Conservation (phyloP, 257 asterid genomes). For the Solanum neorickii region DNA sequence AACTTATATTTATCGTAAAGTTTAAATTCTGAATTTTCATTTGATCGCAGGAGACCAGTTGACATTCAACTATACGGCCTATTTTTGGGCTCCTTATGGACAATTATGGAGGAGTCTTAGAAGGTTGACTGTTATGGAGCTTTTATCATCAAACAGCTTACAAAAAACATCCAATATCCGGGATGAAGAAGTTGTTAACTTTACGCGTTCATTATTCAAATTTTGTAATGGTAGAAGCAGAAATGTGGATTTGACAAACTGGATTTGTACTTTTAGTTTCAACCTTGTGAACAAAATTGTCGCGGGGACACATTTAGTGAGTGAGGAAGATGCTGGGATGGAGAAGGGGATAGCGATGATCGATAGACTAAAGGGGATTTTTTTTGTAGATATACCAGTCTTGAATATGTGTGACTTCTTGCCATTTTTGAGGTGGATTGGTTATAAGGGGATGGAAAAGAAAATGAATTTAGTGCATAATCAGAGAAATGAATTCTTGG, state of each 20-base stretch:
- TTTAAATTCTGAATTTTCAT: background rate
- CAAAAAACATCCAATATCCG: slow-evolving; percentile 19
- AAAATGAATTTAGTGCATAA: background rate
- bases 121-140: slow-evolving; percentile 16
- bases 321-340: slow-evolving; percentile 19
- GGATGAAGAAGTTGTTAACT: slow-evolving; percentile 12
- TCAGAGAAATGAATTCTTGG: slow-evolving; percentile 8
- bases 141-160: slow-evolving; percentile 31
- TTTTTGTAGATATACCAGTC: background rate
- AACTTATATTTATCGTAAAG: background rate
- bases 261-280: slow-evolving; percentile 15
- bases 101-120: slow-evolving; percentile 36
- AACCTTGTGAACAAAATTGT: slow-evolving; percentile 20
- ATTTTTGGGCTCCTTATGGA: slow-evolving; percentile 24
- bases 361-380: slow-evolving; percentile 6
- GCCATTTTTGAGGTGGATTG: slow-evolving; percentile 15
- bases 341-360: slow-evolving; percentile 16
- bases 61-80: slow-evolving; percentile 21
- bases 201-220: slow-evolving; percentile 6
- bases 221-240: background rate
- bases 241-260: slow-evolving; percentile 24
- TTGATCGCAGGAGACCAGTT: slow-evolving; percentile 7
- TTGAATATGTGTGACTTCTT: slow-evolving; percentile 16
- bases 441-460: slow-evolving; percentile 2
- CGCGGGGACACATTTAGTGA: slow-evolving; percentile 21